Conservation (phyloP, 139 green algal species). For the Desmodesmus armatus region DNA sequence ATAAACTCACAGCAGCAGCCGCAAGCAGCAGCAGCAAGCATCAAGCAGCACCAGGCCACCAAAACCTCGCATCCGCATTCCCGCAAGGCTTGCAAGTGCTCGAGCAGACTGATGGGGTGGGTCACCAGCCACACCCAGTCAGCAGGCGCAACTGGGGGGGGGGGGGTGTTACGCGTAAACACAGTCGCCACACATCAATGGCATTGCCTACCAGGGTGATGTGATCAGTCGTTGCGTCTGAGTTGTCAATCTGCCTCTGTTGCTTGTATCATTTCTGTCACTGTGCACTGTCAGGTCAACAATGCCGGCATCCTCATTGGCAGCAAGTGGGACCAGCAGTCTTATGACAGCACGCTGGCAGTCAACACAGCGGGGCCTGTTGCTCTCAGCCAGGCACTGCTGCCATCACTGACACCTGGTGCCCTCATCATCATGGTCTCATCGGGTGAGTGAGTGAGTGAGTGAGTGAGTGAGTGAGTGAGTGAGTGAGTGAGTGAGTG, state of each 20-base stretch:
- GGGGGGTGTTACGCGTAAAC: background rate
- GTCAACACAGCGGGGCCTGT: slow-evolving; percentile 21
- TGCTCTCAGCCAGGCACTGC: slow-evolving; percentile 13
- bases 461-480: too few relatives aligned
- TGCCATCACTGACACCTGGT: slow-evolving; percentile 23
- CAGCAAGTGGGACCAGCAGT: background rate
- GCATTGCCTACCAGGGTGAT: background rate
- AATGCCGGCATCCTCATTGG: slow-evolving; percentile 34
- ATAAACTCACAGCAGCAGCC: too few relatives aligned
- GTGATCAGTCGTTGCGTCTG: background rate
- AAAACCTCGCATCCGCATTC: too few relatives aligned
- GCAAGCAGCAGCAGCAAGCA: too few relatives aligned
- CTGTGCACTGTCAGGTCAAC: slow-evolving; percentile 26
- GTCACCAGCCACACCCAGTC: background rate
- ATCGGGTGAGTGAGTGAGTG: slow-evolving; percentile 23
- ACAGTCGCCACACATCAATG: background rate
- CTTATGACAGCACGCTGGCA: slow-evolving; percentile 14
- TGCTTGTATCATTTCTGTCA: background rate
- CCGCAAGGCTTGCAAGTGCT: too few relatives aligned
- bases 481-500: too few relatives aligned
- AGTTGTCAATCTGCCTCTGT: background rate
- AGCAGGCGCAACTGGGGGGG: background rate
- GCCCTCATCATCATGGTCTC: slow-evolving; percentile 42
- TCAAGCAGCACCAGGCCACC: too few relatives aligned
- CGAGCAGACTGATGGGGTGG: too few relatives aligned